Evolutionary conservation across 768 basidiomycete species (phyloP), one percentile per base, ranked within the genome.

Genomic region (Panaeolus papilionaceus): DNA sequence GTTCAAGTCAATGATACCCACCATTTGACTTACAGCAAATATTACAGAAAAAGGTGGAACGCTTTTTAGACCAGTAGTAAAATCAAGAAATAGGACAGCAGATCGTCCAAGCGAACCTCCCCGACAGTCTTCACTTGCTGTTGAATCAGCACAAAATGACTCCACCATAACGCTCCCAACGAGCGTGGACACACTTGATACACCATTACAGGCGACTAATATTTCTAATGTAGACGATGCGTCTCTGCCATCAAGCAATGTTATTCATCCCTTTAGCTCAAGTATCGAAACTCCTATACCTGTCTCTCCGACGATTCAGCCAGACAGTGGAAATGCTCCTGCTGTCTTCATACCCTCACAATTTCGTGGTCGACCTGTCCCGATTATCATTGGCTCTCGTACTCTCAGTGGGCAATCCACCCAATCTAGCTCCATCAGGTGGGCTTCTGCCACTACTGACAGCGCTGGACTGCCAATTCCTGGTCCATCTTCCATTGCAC

Each of bases 61-160:
- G 5, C 76, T 92, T 64, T 93, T 93, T 71, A 86, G 84, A 73
- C 92, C 92, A n/a, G 82, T 91, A 3, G 81, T 79, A 14, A 90
- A 88, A 73, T 77, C 85, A 9, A 82, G 90, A 61, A 71, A 83
- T 14, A 87, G 89, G 33, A 73, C 79, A 58, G 70, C 71, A 10
- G 64, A 67, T 58, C 54, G 54, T 64, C 70, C 71, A 23, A 69
- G 64, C 38, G 66, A 62, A 58, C 74, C 75, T 70, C 28, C 54
- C 11, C 77, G 74, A 66, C 81, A 82, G 66, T 26, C 73, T 18
- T 76, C 78, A 64, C 69, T 73, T 20, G 64, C 66, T 12, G 63
- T 73, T 18, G 76, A 76, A 39, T 51, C 61, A 45, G 7, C 47
- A 6, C 47, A 49, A 49, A 49, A 58, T 58, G 54, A 58, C 28